Evolutionary conservation across 495 filamentous ascomycete species (phyloP), one percentile per base, ranked within the genome.

Genomic region (Neurospora sp.): DNA sequence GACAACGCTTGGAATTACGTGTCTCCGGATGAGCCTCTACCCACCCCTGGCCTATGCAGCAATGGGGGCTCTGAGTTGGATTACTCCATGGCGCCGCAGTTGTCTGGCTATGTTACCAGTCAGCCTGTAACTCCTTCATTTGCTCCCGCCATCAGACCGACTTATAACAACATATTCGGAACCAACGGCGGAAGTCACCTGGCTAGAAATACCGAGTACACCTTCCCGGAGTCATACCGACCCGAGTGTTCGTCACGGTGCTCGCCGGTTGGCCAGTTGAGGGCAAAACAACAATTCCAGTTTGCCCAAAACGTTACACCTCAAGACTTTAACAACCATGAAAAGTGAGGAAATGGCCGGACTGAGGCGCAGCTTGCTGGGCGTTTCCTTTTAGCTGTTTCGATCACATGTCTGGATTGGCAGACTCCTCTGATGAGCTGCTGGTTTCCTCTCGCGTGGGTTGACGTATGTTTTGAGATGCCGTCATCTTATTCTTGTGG

Each of bases 221-320:
- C 80, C 71, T 84, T 81, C 73, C 80, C 81, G 5, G 81, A 85
- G 12, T 76, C 83, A 22, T 84, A 84, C 42, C 76, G 79, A 59
- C 70, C 78, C 1, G 83, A 83, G 74, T 80, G 80, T 20, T 84
- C 83, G 31, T 79, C 82, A 1, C 79, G 78, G 27, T 83, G 81
- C 5, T 84, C 84, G 16, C 84, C 83, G 2, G 79, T 77, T 22
- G 81, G 81, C 18, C 76, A 75, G 0, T 71, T 80, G 2, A 78
- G 75, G 74, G 81, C 83, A 18, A 84, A 82, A 73, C 77, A 46
- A 35, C 77, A 84, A 59, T 85, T 86, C 27, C 84, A 86, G 73
- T 86, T 86, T 74, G 84, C 83, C 14, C 84, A 83, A 68, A 86
- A 86, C 74, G 77, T 86, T 68, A 86, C 84, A 0, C 84, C 84